A percentile compares a stretch with the other conserved stretches of the same genome.
These are phyloP conservation scores for Ogataea allantospora DNA, from an alignment of 805 yeast species.

Conservation along the genomic window DNA sequence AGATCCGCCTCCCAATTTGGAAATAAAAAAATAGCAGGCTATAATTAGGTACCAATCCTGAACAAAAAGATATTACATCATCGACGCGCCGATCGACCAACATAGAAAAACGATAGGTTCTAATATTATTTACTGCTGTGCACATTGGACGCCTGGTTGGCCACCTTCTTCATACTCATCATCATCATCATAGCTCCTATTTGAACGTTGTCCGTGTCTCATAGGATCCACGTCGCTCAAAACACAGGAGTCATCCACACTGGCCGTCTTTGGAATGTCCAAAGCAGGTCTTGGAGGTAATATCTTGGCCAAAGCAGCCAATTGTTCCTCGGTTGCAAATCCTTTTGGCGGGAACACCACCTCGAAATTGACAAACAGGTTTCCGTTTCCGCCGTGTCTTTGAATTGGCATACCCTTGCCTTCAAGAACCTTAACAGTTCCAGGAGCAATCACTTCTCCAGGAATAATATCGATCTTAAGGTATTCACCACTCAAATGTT, in stretches of 20 bases:
- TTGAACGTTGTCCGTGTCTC: constrained; percentile 31
- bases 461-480: constrained; percentile 79
- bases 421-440: constrained; percentile 72
- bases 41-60: background rate
- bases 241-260: constrained; percentile 63
- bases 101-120: constrained; percentile 3
- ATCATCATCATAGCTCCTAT: constrained; percentile 48
- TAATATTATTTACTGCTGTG: constrained; percentile 64
- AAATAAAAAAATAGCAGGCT: constrained; percentile 2
- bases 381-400: constrained; percentile 85
- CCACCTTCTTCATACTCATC: constrained; percentile 52
- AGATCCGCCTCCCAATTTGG: constrained; percentile 6
- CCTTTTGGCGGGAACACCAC: constrained; percentile 82
- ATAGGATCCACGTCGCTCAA: constrained; percentile 29
- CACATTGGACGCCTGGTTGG: constrained; percentile 86
- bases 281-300: constrained; percentile 73
- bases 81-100: constrained; percentile 9
- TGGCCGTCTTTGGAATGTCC: constrained; percentile 66
- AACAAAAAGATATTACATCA: constrained; percentile 1
- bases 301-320: constrained; percentile 67
- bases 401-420: constrained; percentile 97
- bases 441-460: constrained; percentile 92
- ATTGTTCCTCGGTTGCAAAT: constrained; percentile 72
- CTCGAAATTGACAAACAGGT: constrained; percentile 80
- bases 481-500: constrained; percentile 91